These are phyloP conservation scores for Roridomyces roridus DNA, from an alignment of 768 basidiomycete genomes.

Conservation along the genomic window DNA sequence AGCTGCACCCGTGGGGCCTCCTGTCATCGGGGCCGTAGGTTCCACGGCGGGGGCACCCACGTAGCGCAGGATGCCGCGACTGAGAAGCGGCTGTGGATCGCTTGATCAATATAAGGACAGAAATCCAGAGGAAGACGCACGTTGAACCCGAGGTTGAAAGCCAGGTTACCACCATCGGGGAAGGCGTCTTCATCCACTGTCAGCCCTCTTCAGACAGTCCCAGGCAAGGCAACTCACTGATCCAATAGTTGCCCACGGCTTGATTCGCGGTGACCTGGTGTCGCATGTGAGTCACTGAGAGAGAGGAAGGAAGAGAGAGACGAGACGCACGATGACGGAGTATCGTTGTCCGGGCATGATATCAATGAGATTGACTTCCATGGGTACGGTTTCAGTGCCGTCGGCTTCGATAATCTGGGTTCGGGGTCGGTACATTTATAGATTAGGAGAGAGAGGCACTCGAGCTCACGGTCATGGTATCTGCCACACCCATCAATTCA, in stretches of 20 bases:
- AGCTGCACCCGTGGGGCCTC: constrained; percentile 21
- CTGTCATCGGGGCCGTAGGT: constrained; percentile 37
- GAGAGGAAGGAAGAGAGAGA: neutral
- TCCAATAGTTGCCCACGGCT: constrained; percentile 53
- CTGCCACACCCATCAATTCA: neutral
- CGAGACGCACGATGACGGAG: constrained; percentile 39
- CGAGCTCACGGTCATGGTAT: constrained; percentile 7
- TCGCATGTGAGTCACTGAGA: constrained; percentile 7
- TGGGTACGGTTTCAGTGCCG: constrained; percentile 5
- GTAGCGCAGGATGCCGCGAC: constrained; percentile 45
- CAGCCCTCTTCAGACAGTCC: neutral
- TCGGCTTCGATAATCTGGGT: constrained; percentile 15
- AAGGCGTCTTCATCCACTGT: constrained; percentile 6
- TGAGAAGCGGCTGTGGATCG: too few species aligned
- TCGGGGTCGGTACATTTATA: too few species aligned
- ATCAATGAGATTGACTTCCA: constrained; percentile 8
- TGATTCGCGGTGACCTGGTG: constrained; percentile 51
- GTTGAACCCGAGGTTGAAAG: constrained; percentile 33
- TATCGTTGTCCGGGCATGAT: constrained; percentile 61
- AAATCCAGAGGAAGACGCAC: too few species aligned
- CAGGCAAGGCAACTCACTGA: constrained; percentile 37
- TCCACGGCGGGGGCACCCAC: constrained; percentile 38
- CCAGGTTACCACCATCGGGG: constrained; percentile 35
- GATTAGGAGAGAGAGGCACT: too few species aligned
- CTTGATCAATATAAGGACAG: too few species aligned